Conservation (phyloP, 345 rosid genomes). For the Pseudoturritis turrita region DNA sequence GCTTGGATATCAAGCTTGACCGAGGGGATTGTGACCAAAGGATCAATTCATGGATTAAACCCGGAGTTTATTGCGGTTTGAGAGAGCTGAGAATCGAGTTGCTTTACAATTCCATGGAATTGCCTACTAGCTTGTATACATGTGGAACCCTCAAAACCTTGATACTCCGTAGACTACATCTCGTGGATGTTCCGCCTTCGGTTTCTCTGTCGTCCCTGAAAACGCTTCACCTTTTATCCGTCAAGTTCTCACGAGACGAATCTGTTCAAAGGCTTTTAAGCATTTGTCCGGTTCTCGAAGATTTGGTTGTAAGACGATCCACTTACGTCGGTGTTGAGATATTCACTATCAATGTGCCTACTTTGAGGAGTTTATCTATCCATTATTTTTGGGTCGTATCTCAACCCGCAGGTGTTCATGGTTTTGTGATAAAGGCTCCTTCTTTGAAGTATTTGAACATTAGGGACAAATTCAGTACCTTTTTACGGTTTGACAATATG, state of each 20-base stretch:
- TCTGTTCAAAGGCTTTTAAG: conserved; percentile 3
- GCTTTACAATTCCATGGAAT: background rate
- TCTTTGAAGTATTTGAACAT: background rate
- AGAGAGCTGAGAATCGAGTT: conserved; percentile 1
- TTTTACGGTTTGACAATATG: background rate
- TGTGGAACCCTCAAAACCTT: background rate
- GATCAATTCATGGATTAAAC: background rate
- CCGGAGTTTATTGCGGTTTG: background rate
- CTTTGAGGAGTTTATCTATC: background rate
- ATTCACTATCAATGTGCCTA: background rate
- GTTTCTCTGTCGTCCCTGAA: background rate
- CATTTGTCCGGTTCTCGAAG: background rate
- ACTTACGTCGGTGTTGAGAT: background rate
- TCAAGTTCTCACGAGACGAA: conserved; percentile 4
- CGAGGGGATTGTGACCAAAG: too few species aligned
- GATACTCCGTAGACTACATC: background rate
- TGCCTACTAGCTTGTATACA: background rate
- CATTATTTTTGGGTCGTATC: background rate
- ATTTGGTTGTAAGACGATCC: background rate
- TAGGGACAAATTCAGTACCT: background rate
- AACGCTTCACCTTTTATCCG: background rate
- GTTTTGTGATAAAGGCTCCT: background rate
- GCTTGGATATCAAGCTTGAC: background rate
- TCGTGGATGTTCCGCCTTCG: background rate
- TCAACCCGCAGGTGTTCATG: background rate